Base-by-base conservation (phyloP, 2,329 filamentous ascomycete species). In the Daldinia eschscholtzii region DNA sequence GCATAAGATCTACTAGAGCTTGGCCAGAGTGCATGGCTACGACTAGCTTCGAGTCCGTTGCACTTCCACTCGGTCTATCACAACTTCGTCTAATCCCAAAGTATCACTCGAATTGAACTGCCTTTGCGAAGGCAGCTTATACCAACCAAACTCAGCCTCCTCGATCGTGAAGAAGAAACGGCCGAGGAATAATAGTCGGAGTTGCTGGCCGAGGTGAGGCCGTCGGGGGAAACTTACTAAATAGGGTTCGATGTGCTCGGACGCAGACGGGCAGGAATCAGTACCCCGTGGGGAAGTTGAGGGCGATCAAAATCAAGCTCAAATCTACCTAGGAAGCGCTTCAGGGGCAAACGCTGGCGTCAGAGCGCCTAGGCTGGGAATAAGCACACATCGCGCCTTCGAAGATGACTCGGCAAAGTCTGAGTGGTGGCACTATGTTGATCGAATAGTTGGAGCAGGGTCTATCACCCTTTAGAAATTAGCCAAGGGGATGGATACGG, bases 101-200 rank as follows among this genome's bases (percentile, higher is more conserved):
- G 2, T 15, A 52, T 52, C 28, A 10, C 46, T 33, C 15, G 6
- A 23, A 23, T 23, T 23, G 20, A 23, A 18, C 44, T 18, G 5
- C 3, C 46, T 33, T 18, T n/a, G 2, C 2, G 4, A 9, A 52
- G 46, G 26, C 15, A 33, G 15, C 15, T 33, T 12, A 44, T 39
- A 15, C 37, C 41, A 3, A 30, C 20, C 23, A 35, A 10, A 10
- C 35, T 39, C 35, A 23, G 20, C 28, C 46, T 33, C 9, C 46
- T 18, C 26, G 26, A 12, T 33, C 9, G 26, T 33, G 53, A 18
- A 9, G 13, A 56, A 15, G 20, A 23, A 23, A 56, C 4, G 18
- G 52, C 20, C 33, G 56, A 58, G 56, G 15, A 48, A 44, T 35
- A 48, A 30, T 35, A 6, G 56, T 39, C 52, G 52, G 33, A 56